These are phyloP conservation scores for Amaranthus tricolor DNA, from an alignment of 179 eudicot genomes.

Conservation along the genomic window DNA sequence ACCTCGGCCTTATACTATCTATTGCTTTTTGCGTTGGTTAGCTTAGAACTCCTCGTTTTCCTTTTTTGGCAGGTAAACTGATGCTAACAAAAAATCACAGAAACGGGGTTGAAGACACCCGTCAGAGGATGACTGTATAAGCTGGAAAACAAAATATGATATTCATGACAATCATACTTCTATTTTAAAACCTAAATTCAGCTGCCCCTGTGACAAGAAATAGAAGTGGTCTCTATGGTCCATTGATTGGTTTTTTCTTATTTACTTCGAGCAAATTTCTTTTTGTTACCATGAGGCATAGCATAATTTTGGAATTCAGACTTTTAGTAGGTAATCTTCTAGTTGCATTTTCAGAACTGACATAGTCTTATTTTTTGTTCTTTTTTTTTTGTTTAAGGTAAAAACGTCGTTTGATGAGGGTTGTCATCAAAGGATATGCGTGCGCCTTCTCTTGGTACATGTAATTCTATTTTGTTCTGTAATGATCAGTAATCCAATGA, in stretches of 20 bases:
- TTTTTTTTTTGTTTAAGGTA: no score
- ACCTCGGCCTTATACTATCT: not conserved
- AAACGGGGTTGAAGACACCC: not conserved
- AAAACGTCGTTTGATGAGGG: no score
- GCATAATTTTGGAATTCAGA: no score
- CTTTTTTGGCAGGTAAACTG: conserved; percentile 15
- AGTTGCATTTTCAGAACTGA: no score
- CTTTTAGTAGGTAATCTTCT: no score
- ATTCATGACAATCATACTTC: not conserved
- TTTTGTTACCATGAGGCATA: not conserved
- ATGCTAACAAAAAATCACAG: not conserved
- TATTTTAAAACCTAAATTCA: not conserved
- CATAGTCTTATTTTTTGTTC: no score
- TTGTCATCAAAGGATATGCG: no score
- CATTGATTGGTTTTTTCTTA: not conserved
- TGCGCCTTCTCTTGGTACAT: no score
- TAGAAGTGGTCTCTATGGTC: not conserved
- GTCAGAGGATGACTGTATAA: not conserved
- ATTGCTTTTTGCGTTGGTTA: not conserved
- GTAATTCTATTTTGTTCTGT: no score
- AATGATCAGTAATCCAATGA: no score
- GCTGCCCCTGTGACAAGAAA: not conserved
- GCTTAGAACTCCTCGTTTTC: not conserved
- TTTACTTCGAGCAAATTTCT: not conserved
- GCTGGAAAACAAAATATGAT: not conserved